A percentile compares a stretch with the other conserved stretches of the same genome.
phyloP scores from a whole-genome alignment of 352 stramenopile species.

The Phytophthora macrochlamydospora region DNA sequence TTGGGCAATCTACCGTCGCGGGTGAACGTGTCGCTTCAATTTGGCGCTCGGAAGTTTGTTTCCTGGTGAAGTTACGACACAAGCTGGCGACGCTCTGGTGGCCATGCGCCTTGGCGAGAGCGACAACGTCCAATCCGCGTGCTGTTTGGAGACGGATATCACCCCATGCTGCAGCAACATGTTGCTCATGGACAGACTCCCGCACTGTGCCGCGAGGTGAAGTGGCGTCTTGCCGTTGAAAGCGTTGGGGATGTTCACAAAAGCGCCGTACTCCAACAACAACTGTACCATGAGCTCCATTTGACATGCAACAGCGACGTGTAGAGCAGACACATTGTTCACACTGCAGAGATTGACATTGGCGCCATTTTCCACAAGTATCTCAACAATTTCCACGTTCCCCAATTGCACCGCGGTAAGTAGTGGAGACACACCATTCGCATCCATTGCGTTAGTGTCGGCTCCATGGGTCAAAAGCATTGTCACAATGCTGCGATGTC shows the following conservation, averaged over 20 bases:
- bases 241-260: slow-evolving; percentile 52
- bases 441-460: slow-evolving; percentile 44
- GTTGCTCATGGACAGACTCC: slow-evolving; percentile 55
- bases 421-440: slow-evolving; percentile 52
- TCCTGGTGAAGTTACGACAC: slow-evolving; percentile 19
- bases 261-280: slow-evolving; percentile 50
- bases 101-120: slow-evolving; percentile 33
- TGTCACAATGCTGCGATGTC: slow-evolving; percentile 49
- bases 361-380: slow-evolving; percentile 51
- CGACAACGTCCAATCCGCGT: slow-evolving; percentile 30
- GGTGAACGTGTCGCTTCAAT: too few relatives aligned
- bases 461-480: slow-evolving; percentile 52
- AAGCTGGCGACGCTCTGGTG: slow-evolving; percentile 37
- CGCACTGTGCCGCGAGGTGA: slow-evolving; percentile 59
- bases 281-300: slow-evolving; percentile 42
- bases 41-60: too few relatives aligned
- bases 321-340: slow-evolving; percentile 50
- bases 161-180: slow-evolving; percentile 44
- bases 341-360: slow-evolving; percentile 56
- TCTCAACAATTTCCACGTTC: slow-evolving; percentile 45
- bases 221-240: slow-evolving; percentile 62
- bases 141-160: slow-evolving; percentile 35
- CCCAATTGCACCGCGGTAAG: slow-evolving; percentile 55
- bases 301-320: slow-evolving; percentile 57
- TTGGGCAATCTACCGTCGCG: neutral